phyloP scores from a whole-genome alignment of 768 basidiomycete species.

The Tubosaeta brunneosetosa region DNA sequence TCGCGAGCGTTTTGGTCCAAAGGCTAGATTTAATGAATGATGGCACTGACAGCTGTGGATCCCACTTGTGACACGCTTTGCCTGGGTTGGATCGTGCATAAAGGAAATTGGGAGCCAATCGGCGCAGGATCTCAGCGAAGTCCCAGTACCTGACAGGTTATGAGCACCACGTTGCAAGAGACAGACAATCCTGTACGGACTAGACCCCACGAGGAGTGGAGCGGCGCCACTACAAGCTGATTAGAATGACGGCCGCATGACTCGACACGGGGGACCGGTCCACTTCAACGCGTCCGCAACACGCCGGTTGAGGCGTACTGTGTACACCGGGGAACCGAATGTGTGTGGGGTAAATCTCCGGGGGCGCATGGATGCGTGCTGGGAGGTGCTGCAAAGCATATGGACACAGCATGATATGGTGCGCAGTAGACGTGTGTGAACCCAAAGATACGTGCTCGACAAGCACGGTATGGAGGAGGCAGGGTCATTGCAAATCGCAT shows the following conservation, averaged over 20 bases:
- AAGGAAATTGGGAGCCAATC: slow-evolving; percentile 6
- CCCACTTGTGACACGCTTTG: not conserved
- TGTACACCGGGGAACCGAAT: not conserved
- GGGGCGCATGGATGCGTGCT: not conserved
- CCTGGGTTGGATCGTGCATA: not conserved
- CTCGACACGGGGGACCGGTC: not conserved
- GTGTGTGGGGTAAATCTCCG: slow-evolving; percentile 20
- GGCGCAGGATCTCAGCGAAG: slow-evolving; percentile 25
- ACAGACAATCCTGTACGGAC: slow-evolving; percentile 4
- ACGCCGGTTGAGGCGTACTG: not conserved
- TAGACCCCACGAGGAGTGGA: slow-evolving; percentile 19
- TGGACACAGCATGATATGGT: not conserved
- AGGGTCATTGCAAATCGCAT: slow-evolving; percentile 17
- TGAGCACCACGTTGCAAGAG: slow-evolving; percentile 3
- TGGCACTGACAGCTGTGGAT: slow-evolving; percentile 6
- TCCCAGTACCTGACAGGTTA: slow-evolving; percentile 9
- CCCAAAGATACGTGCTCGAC: slow-evolving; percentile 2
- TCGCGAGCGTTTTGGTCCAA: slow-evolving; percentile 1
- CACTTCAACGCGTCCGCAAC: not conserved
- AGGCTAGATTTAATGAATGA: slow-evolving; percentile 12
- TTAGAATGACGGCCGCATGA: not conserved
- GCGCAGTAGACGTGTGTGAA: not conserved
- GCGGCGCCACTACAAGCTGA: not conserved
- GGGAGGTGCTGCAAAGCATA: not conserved
- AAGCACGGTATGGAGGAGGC: slow-evolving; percentile 6